Conservation (phyloP, 2,329 filamentous ascomycete species). For the Daldinia sp. region DNA sequence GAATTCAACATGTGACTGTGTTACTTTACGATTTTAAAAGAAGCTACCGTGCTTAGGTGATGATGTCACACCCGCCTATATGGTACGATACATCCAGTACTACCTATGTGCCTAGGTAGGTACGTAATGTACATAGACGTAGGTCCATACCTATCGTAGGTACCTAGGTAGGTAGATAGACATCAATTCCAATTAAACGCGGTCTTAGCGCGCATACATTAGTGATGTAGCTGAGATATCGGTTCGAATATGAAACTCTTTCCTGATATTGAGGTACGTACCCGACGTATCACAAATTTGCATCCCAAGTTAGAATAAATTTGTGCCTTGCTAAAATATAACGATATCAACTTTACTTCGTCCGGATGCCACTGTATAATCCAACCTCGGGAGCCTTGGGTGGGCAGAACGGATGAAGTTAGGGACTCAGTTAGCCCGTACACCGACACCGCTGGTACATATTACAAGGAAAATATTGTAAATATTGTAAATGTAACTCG, state of each 20-base stretch:
- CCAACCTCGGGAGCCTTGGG: neutral
- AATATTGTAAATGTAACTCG: constrained; percentile 23
- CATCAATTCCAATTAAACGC: too few relatives aligned
- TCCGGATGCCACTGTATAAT: neutral
- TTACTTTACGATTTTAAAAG: neutral
- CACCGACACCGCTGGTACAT: constrained; percentile 15
- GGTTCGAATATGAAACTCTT: too few relatives aligned
- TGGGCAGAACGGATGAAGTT: constrained; percentile 4
- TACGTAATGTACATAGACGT: too few relatives aligned
- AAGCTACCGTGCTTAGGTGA: constrained; percentile 4
- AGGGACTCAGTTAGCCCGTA: constrained; percentile 5
- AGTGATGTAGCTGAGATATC: too few relatives aligned
- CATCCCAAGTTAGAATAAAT: neutral
- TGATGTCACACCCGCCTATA: constrained; percentile 28
- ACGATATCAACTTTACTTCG: neutral
- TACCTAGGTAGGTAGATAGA: too few relatives aligned
- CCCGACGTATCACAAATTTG: neutral
- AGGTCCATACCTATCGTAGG: too few relatives aligned
- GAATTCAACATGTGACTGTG: constrained; percentile 1
- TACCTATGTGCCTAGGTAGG: neutral
- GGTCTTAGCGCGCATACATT: too few relatives aligned
- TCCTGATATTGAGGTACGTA: too few relatives aligned
- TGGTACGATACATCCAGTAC: constrained; percentile 6
- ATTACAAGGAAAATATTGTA: constrained; percentile 1
- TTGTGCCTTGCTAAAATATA: too few relatives aligned